A percentile compares a stretch with the other conserved stretches of the same genome.
These are phyloP conservation scores for Darksidea phi DNA, from an alignment of 495 filamentous ascomycete genomes.

Conservation along the genomic window DNA sequence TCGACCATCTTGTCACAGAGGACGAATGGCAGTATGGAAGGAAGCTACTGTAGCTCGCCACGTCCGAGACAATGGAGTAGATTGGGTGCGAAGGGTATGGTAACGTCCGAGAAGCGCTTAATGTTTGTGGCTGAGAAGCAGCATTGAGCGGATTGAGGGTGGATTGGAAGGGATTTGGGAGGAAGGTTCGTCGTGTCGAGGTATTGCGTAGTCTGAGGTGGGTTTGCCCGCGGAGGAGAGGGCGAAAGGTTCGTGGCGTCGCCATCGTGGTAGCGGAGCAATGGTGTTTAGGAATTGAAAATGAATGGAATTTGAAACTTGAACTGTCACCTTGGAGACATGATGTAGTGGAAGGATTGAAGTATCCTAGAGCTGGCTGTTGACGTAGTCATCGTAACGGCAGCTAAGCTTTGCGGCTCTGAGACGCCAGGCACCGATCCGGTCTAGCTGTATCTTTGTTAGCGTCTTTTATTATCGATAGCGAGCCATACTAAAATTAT, in stretches of 20 bases:
- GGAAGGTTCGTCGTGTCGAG: constrained; percentile 36
- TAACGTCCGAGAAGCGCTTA: constrained; percentile 74
- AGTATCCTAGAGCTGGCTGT: neutral
- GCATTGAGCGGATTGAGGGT: constrained; percentile 20
- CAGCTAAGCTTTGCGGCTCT: constrained; percentile 11
- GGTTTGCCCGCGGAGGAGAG: constrained; percentile 44
- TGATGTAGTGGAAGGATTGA: neutral
- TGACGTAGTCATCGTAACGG: neutral
- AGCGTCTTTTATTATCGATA: constrained; percentile 18
- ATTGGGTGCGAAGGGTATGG: constrained; percentile 69
- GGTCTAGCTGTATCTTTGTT: neutral
- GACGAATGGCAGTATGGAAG: constrained; percentile 79
- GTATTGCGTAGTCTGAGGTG: constrained; percentile 26
- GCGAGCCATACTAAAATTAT: neutral
- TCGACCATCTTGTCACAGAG: constrained; percentile 60
- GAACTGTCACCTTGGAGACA: constrained; percentile 2
- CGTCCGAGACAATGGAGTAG: constrained; percentile 80
- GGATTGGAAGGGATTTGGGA: constrained; percentile 33
- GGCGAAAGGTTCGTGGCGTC: constrained; percentile 33
- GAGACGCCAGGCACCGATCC: neutral
- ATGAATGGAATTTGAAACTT: neutral
- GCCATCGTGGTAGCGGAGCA: constrained; percentile 16
- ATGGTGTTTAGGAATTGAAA: neutral
- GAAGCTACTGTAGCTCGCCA: constrained; percentile 76
- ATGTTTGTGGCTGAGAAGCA: constrained; percentile 49